Evolutionary conservation across 1,284 basidiomycete species (phyloP), one percentile per base, ranked within the genome.

Genomic region (Rhodotorula sp.): DNA sequence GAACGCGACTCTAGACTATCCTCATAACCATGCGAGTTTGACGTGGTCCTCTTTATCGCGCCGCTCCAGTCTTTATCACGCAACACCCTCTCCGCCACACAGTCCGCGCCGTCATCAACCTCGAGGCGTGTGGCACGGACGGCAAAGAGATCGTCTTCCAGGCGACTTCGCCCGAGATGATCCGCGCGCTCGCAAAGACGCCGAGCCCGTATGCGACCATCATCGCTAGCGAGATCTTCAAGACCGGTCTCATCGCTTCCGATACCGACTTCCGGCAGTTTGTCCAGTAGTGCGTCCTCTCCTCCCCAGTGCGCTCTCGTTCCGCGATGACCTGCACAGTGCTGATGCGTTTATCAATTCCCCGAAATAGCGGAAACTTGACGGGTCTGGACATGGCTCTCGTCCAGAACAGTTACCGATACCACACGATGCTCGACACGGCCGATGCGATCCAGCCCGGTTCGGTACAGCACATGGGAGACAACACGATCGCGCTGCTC

Each of bases 141-240:
- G 95, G 96, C 0, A 90, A 89, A 31, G 93, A 95, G 78, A 84
- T 98, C 14, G 86, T 98, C 20, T 99, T 99, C 85, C 96, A 99
- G 83, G 96, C 96, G 0, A 97, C 93, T 0, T 93, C 91, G 20
- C 54, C 58, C 57, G 67, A 79, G 74, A 97, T 99, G 93, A 91
- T 98, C 26, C 86, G 91, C 71, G 94, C 93, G 0, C 97, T 96
- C 79, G 87, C 90, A 1, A 86, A 89, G 76, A 91, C 92, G 0
- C 93, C 94, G 69, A 90, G 90, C 78, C 96, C 93, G 0, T 92
- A 90, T 68, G 97, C 93, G 1, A 95, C 93, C 0, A 88, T 97
- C 69, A 87, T 93, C 58, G 96, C 96, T 16, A 93, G 92, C 76
- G 97, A 99, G 73, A 87, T 99, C 46, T 99, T 99, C 82, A 89